Base-by-base conservation (phyloP, 768 basidiomycete genomes). In the Dioszegia aurantiaca region DNA sequence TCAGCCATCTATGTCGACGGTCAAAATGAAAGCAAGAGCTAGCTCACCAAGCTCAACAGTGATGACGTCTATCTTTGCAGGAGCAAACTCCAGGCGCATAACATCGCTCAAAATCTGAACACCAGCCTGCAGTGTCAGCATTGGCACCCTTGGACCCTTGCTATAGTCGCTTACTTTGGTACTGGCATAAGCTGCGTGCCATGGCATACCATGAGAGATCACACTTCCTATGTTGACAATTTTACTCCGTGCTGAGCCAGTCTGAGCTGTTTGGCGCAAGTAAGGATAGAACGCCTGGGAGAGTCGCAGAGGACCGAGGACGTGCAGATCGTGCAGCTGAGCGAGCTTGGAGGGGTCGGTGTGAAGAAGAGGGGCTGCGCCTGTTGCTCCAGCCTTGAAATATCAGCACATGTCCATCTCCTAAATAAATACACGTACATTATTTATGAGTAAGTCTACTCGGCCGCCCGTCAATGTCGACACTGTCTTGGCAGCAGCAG, bases 401-500 rank as follows among this genome's bases (percentile, higher is more conserved):
- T 41, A 16, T 42, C 56, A 30, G 37, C 56, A 4, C 11, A 12
- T 11, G 44, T 26, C 27, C 9, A 24, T 37, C 10, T 4, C n/a
- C 19, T 6, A 6, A 43, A 43, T 43, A 46, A 36, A 40, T 24
- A 17, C 3, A 51, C 59, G 23, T n/a, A 61, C 59, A 31, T 61
- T 61, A 39, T 61, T 61, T 54, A 61, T 49, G n/a, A 61, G 43
- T 10, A 61, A 19, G 31, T 61, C 45, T 8, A 61, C 23, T 6
- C 46, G 1, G 3, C 59, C 59, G 27, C 21, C 31, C 0, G 53
- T 36, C 33, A 33, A 33, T 10, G 43, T 37, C 27, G 16, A 12
- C 16, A 61, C 44, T 3, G 1, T 24, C 0, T 41, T 11, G 23
- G 42, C 45, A 21, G 54, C 59, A 5, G 27, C 54, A 21, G n/a